These are phyloP conservation scores for Rhododendron simsii DNA, from an alignment of 148 eudicot species.

Conservation along the genomic window DNA sequence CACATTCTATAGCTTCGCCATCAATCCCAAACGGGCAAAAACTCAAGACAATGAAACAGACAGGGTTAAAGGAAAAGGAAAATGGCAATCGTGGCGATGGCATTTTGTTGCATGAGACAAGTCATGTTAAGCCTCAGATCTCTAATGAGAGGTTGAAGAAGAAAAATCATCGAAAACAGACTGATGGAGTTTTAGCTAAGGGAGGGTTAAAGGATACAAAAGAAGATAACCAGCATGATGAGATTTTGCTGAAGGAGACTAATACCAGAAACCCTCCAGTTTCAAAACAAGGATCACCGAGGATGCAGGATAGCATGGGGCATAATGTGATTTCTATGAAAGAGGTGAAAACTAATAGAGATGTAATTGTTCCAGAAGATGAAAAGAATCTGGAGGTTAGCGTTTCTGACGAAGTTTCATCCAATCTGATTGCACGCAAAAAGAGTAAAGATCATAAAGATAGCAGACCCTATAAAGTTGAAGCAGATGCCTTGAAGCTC, in stretches of 20 bases:
- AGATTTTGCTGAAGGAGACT: neutral
- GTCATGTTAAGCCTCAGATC: neutral
- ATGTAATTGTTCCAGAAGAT: neutral
- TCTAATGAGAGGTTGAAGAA: neutral
- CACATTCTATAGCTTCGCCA: slow-evolving; percentile 15
- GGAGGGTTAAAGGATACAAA: slow-evolving; percentile 1
- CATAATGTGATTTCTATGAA: neutral
- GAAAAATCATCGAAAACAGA: neutral
- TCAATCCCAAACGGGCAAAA: slow-evolving; percentile 28
- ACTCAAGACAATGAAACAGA: slow-evolving; percentile 35
- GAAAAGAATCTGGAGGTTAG: neutral
- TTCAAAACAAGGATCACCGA: neutral
- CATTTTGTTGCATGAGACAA: neutral
- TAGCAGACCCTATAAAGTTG: neutral
- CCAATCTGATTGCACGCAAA: neutral
- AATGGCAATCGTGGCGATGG: neutral
- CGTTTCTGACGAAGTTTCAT: slow-evolving; percentile 1
- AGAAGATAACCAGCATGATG: neutral
- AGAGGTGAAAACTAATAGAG: neutral
- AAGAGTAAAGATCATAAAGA: neutral
- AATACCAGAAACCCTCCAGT: neutral
- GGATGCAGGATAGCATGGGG: slow-evolving; percentile 8
- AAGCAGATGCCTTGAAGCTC: slow-evolving; percentile 10
- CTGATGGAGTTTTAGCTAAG: neutral
- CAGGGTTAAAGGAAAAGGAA: slow-evolving; percentile 8